Base-by-base conservation (phyloP, 208 protist species). In the Trypanosoma scelopori region DNA sequence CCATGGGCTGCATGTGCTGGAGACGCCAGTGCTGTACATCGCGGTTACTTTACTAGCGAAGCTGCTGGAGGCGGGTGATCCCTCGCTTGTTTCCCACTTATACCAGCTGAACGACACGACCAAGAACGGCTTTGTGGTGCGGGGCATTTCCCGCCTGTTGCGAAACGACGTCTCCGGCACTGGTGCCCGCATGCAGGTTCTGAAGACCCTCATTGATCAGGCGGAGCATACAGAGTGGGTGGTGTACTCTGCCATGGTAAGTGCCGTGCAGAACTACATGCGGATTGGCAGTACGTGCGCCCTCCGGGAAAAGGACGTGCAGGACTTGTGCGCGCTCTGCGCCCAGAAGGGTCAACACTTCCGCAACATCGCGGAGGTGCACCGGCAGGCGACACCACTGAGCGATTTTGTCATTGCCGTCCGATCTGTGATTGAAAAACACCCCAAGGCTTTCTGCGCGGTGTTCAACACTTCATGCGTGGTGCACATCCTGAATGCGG, bases 171-270 rank as follows among this genome's bases (percentile, higher is more conserved):
- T 68, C 37, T 22, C 52, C 12, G 16, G n/a, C 0, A 32, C 41
- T 9, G 30, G 20, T 11, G 9, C 22, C 20, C 43, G 69, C 37
- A 27, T 68, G 5, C 13, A 12, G 16, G 60, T 68, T n/a, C 22
- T 74, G 35, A 65, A 55, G 20, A 43, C 55, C 16, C 61, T 74
- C 23, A 28, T 74, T 32, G 69, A 74, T 28, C 53, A 68, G 25
- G 2, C 61, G 4, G 69, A 74, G 13, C 69, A 74, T 27, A 74
- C 69, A 41, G 69, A 74, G 41, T 68, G 69, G 69, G 69, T 58
- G 5, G 69, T 74, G 5, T 74, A 74, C 47, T 74, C 55, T 0
- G 69, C 69, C n/a, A 74, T 74, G 60, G 60, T 74, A 41, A 68
- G 60, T 49, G 60, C 60, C 5, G 39, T 74, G 7, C 69, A 74